Evolutionary conservation across 1,139 yeast species (phyloP), one percentile per base, ranked within the genome.

Genomic region (Spencermartinsiella ligniputridi): DNA sequence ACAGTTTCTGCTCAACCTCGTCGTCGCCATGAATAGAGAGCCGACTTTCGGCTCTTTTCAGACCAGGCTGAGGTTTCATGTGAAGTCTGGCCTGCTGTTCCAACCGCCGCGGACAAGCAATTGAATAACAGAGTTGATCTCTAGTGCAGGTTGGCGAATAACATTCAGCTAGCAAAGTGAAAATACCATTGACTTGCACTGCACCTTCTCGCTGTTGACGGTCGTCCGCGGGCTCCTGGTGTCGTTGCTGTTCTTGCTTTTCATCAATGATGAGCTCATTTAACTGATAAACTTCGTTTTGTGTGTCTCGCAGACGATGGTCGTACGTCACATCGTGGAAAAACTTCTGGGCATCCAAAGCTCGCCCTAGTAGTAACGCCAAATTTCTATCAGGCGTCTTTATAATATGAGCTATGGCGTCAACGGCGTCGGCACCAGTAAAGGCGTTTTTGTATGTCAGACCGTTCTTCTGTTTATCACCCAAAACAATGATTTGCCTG

Each of bases 281-380:
- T 60, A 92, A 87, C 50, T 88, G 95, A 63, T 90, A 94, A 19
- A 92, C 86, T 64, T 92, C 99, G 59, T 77, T 79, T 15, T 75
- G 76, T 0, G 95, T 86, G 66, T 92, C 98, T 52, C 98, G 75
- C 45, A 92, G 72, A 42, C 97, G 72, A 62, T 90, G 97, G 56
- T 89, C 95, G 64, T 92, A 92, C 0, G 97, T 87, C 21, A 90
- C 97, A 67, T 92, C 98, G 61, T 89, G 96, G 65, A 92, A 89
- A 48, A 88, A 79, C 64, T 87, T 87, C 57, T 92, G 97, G 0
- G 97, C 96, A 66, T 92, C 98, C 49, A 92, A 71, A 0, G 97
- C 84, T 52, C 99, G 75, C 18, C 98, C 98, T 41, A 94, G 69
- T 39, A 92, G 69, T 40, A 92, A 69, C 0, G 97, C 97, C 60